Base-by-base conservation (phyloP, 345 rosid species). In the Gossypium raimondii region DNA sequence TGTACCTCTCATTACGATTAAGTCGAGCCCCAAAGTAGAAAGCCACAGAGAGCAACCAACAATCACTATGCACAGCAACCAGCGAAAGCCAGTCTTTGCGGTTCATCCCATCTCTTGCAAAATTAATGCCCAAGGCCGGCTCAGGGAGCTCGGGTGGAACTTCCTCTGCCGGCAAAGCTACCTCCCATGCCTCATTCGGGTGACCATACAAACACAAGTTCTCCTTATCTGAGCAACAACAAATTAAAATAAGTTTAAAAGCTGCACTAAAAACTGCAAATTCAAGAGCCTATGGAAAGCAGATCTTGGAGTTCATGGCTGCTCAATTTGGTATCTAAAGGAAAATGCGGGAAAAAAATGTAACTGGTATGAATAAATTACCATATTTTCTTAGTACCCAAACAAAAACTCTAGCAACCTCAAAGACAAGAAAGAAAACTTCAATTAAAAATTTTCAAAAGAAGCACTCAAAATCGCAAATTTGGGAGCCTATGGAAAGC, bases 61-160 rank as follows among this genome's bases (percentile, higher is more conserved):
- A 92, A 78, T 90, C 94, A 74, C 95, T 90, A 79, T 90, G 92
- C 55, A 92, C 95, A 9, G 93, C 93, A 63, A 92, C 95, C 64
- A 92, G 76, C 0, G 95, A 90, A 75, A 92, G 87, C 97, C 97
- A 92, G 50, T 92, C 93, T 78, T 90, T 89, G 60, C 92, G 84
- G 20, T 82, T 81, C 93, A 92, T 92, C 7, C 93, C 95, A 82
- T 92, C 95, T 81, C 93, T 84, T 0, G 93, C 91, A 73, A 92
- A 92, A 78, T 92, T 92, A 73, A 92, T 90, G 14, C 97, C 97
- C 81, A 92, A 84, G 3, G 93, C 90, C 5, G 95, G 97, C 86
- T 90, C 95, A 18, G 95, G 91, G 8, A 90, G 90, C 89, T 90
- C 93, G 0, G 93, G 93, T 3, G 93, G 97, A 62, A 92, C 92